phyloP scores from a whole-genome alignment of 495 filamentous ascomycete genomes.

The Hypoxylon fuscum region DNA sequence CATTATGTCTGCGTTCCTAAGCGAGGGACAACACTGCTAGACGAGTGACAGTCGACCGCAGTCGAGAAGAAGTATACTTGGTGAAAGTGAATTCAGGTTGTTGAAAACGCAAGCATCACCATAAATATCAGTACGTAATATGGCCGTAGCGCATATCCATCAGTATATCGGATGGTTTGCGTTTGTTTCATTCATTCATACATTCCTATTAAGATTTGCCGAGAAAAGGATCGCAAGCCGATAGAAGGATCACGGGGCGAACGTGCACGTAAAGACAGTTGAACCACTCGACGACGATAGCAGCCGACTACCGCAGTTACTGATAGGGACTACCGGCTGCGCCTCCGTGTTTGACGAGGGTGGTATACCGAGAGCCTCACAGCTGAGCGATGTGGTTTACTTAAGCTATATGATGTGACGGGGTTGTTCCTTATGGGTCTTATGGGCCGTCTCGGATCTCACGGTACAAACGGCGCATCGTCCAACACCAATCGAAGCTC shows the following conservation, averaged over 20 bases:
- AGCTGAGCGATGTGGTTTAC: no score
- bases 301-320: constrained; percentile 8
- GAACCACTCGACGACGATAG: not conserved
- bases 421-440: no score
- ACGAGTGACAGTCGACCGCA: constrained; percentile 8
- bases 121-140: constrained; percentile 20
- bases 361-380: constrained; percentile 9
- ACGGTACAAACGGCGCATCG: not conserved
- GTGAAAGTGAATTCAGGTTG: not conserved
- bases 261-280: not conserved
- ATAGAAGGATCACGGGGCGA: not conserved
- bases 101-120: constrained; percentile 5
- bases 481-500: constrained; percentile 11
- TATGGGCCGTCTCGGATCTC: constrained; percentile 4
- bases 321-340: not conserved
- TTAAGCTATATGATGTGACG: no score
- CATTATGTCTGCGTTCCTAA: no score
- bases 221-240: not conserved
- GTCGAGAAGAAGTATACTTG: not conserved
- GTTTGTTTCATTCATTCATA: no score
- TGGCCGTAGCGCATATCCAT: constrained; percentile 12
- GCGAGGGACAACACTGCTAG: not conserved
- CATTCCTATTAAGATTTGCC: not conserved
- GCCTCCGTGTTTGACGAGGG: not conserved
- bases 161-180: no score